These are phyloP conservation scores for Nothophytophthora sp. DNA, from an alignment of 352 stramenopile species.

Conservation along the genomic window DNA sequence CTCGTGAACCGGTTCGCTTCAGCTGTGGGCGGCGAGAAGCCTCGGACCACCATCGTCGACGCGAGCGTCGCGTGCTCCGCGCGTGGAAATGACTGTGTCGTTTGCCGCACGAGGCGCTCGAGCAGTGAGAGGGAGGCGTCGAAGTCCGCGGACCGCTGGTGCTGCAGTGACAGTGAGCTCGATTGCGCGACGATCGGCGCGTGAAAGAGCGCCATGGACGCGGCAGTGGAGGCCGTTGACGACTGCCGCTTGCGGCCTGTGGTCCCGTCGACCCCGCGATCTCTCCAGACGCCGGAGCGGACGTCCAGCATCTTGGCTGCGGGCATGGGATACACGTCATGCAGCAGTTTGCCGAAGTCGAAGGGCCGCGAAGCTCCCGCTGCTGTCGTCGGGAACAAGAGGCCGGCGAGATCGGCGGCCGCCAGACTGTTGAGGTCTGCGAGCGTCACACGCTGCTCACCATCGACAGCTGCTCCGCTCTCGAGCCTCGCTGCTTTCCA, in stretches of 20 bases:
- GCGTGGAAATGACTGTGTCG: conserved; percentile 23
- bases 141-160: conserved; percentile 3
- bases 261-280: no score
- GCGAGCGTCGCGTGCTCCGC: conserved; percentile 13
- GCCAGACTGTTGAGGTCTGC: conserved; percentile 60
- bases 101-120: conserved; percentile 23
- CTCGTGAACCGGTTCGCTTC: conserved; percentile 15
- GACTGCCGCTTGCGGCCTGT: conserved; percentile 3
- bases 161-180: conserved; percentile 13
- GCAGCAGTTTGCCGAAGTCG: conserved; percentile 55
- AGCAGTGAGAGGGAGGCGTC: conserved; percentile 13
- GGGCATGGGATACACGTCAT: conserved; percentile 63
- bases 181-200: conserved; percentile 18
- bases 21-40: conserved; percentile 7
- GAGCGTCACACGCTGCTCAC: conserved; percentile 38
- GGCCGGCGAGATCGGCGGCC: conserved; percentile 57
- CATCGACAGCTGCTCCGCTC: not conserved
- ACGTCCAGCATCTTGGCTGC: conserved; percentile 69
- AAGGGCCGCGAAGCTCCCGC: conserved; percentile 28
- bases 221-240: conserved; percentile 3
- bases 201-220: conserved; percentile 23
- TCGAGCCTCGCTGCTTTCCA: conserved; percentile 41
- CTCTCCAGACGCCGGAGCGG: conserved; percentile 38
- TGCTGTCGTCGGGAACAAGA: conserved; percentile 46
- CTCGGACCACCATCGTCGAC: conserved; percentile 28